Evolutionary conservation across 1,284 basidiomycete species (phyloP).

Genomic region (Tylopilus orsonianus): DNA sequence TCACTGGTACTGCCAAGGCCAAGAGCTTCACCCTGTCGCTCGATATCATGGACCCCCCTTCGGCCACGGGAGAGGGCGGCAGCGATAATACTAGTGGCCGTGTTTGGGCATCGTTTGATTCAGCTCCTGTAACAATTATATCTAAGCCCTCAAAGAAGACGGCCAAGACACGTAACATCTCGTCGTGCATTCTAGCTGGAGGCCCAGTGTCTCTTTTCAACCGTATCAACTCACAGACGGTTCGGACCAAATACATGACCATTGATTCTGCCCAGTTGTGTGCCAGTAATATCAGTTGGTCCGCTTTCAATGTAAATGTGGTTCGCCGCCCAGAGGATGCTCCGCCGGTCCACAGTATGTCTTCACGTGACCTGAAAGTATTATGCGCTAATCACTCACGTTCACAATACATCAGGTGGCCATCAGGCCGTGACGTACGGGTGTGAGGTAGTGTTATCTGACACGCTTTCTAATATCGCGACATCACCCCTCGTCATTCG

Average conservation of each 20-base stretch:
- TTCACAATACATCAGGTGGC: constrained; percentile 48
- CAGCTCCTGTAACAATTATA: constrained; percentile 89
- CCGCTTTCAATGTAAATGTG: constrained; percentile 90
- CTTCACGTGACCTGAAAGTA: constrained; percentile 50
- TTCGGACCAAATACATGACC: constrained; percentile 95
- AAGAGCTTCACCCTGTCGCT: constrained; percentile 88
- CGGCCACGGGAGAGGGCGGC: constrained; percentile 47
- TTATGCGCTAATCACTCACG: constrained; percentile 38
- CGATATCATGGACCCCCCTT: constrained; percentile 72
- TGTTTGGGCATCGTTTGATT: constrained; percentile 89
- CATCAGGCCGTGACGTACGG: constrained; percentile 89
- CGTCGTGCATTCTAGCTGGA: constrained; percentile 86
- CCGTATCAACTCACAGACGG: constrained; percentile 95
- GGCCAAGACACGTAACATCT: constrained; percentile 91
- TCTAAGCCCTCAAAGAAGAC: constrained; percentile 98
- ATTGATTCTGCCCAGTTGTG: constrained; percentile 82
- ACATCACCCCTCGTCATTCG: constrained; percentile 88
- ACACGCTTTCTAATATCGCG: constrained; percentile 79
- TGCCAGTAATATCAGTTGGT: constrained; percentile 87
- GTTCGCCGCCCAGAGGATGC: constrained; percentile 63
- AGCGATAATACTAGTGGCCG: constrained; percentile 59
- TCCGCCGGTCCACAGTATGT: constrained; percentile 55
- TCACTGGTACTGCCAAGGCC: constrained; percentile 84
- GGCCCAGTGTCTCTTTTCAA: constrained; percentile 95
- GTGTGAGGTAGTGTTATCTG: constrained; percentile 83